These are phyloP conservation scores for Xylaria curta DNA, from an alignment of 495 filamentous ascomycete genomes.

Conservation along the genomic window DNA sequence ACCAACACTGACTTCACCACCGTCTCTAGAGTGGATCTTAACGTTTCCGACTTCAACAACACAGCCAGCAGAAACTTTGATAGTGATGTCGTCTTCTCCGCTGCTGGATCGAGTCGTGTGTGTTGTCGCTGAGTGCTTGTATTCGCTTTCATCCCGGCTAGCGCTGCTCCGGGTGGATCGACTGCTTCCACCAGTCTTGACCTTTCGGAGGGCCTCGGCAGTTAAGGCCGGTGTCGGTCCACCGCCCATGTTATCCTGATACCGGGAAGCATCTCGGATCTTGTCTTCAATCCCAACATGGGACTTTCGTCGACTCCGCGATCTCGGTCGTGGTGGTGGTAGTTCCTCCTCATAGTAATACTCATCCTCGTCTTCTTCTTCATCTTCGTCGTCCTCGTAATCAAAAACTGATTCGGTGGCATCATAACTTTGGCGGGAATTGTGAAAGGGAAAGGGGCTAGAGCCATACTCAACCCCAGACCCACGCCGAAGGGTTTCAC, in stretches of 20 bases:
- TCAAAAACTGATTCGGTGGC: constrained; percentile 34
- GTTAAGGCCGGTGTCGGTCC: constrained; percentile 53
- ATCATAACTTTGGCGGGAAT: constrained; percentile 36
- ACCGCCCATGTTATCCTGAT: constrained; percentile 59
- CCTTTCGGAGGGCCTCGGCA: constrained; percentile 55
- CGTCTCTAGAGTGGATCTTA: constrained; percentile 59
- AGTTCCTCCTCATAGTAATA: constrained; percentile 16
- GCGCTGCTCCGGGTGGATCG: constrained; percentile 58
- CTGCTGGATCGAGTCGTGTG: constrained; percentile 57
- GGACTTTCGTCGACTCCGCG: constrained; percentile 38
- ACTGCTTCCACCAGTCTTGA: constrained; percentile 54
- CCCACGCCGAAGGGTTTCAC: constrained; percentile 29
- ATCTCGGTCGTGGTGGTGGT: constrained; percentile 21
- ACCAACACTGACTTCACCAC: constrained; percentile 59
- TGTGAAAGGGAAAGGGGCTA: constrained; percentile 33
- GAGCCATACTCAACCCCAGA: constrained; percentile 40
- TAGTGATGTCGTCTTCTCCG: constrained; percentile 59
- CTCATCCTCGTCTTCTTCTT: constrained; percentile 11
- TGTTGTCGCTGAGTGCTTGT: constrained; percentile 59
- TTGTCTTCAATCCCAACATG: constrained; percentile 56
- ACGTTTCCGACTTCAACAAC: constrained; percentile 55
- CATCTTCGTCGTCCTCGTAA: constrained; percentile 24
- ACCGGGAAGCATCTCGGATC: constrained; percentile 50
- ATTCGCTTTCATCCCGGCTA: constrained; percentile 64
- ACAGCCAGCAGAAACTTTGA: constrained; percentile 56